A percentile compares a stretch with the other conserved stretches of the same genome.
phyloP scores from a whole-genome alignment of 441 rosid species.

The Syzygium malaccense region DNA sequence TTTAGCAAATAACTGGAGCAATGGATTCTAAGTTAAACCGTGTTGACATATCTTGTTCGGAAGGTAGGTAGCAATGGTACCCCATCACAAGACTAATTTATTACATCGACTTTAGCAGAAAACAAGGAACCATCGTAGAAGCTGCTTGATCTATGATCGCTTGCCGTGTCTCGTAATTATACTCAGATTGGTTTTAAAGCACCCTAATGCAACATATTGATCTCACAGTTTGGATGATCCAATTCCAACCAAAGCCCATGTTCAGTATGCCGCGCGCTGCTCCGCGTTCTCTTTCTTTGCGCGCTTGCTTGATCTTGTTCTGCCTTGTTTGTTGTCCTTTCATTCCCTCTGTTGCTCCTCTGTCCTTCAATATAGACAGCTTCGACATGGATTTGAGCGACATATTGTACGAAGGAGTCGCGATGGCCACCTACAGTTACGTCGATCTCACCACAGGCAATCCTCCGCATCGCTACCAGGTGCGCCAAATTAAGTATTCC shows the following conservation, averaged over 20 bases:
- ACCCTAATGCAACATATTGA: background rate
- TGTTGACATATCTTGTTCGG: background rate
- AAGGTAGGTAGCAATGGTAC: background rate
- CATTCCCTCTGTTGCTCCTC: background rate
- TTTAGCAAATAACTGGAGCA: background rate
- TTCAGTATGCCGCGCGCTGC: background rate
- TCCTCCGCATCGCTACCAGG: background rate
- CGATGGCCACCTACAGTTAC: rapidly evolving
- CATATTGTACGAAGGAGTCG: background rate
- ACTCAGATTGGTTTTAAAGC: background rate
- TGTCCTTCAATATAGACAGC: background rate
- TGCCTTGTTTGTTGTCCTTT: background rate
- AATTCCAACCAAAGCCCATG: background rate
- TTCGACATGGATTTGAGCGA: background rate
- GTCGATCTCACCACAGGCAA: background rate
- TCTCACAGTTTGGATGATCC: background rate
- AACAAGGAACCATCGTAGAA: background rate
- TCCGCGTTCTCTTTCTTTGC: background rate
- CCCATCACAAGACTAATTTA: background rate
- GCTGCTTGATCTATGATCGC: background rate
- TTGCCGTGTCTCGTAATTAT: background rate
- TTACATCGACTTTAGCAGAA: background rate
- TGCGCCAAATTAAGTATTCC: background rate
- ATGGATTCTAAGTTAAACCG: background rate
- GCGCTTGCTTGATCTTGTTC: background rate